Evolutionary conservation across 139 green algal species (phyloP).

Genomic region (Chlamydomonas asymmetrica): DNA sequence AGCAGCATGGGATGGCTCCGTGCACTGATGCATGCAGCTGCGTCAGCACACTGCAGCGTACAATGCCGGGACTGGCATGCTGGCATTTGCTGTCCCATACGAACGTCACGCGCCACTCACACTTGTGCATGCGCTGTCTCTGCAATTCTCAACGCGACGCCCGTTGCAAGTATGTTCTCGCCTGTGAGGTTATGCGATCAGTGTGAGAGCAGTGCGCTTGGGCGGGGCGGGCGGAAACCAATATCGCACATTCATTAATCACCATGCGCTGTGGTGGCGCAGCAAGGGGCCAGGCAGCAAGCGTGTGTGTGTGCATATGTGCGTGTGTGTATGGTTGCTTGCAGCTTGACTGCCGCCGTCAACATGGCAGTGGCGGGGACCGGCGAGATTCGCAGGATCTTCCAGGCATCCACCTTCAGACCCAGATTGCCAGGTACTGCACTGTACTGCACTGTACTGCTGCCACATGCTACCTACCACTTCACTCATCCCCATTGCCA

Average conservation of each 20-base stretch:
- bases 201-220: not conserved
- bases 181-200: not conserved
- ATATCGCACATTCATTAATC: not conserved
- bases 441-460: not conserved
- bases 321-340: not conserved
- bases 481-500: too few species aligned
- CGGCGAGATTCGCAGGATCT: conserved; percentile 25
- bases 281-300: too few species aligned
- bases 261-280: not conserved
- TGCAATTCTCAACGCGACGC: not conserved
- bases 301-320: not conserved
- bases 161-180: not conserved
- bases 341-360: conserved; percentile 24
- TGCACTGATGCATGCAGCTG: too few species aligned
- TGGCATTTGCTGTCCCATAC: not conserved
- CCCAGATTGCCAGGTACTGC: conserved; percentile 54
- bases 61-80: not conserved
- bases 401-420: conserved; percentile 40
- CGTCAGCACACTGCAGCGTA: too few species aligned
- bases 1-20: not conserved
- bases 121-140: not conserved
- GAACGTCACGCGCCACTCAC: not conserved
- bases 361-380: conserved; percentile 14
- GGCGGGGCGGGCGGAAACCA: not conserved
- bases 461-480: not conserved